A percentile compares a stretch with the other conserved stretches of the same genome.
Evolutionary conservation across 441 rosid genomes (phyloP).

Genomic region (Isatis lusitanica): DNA sequence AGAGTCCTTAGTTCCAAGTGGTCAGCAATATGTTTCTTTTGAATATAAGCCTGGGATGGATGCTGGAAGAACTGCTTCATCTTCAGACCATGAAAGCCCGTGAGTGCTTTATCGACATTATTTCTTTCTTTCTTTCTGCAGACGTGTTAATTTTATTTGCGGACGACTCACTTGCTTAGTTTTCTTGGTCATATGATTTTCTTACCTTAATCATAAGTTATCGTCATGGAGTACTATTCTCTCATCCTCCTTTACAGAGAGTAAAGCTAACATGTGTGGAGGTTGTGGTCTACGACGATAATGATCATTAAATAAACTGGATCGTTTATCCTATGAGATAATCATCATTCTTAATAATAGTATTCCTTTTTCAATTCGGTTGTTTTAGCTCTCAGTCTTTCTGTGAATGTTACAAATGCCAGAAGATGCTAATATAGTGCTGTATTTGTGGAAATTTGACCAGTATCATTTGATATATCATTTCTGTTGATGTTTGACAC

Average conservation of each 20-base stretch:
- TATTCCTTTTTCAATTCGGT: neutral
- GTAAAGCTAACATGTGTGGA: constrained; percentile 4
- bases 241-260: constrained; percentile 4
- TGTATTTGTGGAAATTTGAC: constrained; percentile 7
- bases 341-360: neutral
- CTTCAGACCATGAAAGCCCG: constrained; percentile 98
- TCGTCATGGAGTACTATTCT: neutral
- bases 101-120: constrained; percentile 51
- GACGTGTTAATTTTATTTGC: constrained; percentile 8
- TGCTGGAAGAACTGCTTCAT: constrained; percentile 87
- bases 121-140: constrained; percentile 6
- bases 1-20: constrained; percentile 77
- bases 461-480: neutral
- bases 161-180: neutral
- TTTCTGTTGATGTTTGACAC: constrained; percentile 2
- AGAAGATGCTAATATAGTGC: constrained; percentile 1
- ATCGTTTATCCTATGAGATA: neutral
- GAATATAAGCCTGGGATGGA: constrained; percentile 98
- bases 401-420: constrained; percentile 1
- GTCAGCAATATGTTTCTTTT: constrained; percentile 86
- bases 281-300: neutral
- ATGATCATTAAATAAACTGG: neutral
- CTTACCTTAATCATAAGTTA: constrained; percentile 6
- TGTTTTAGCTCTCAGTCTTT: constrained; percentile 6
- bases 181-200: constrained; percentile 7